Conservation (phyloP, 805 yeast species). For the Suhomyces emberorum region DNA sequence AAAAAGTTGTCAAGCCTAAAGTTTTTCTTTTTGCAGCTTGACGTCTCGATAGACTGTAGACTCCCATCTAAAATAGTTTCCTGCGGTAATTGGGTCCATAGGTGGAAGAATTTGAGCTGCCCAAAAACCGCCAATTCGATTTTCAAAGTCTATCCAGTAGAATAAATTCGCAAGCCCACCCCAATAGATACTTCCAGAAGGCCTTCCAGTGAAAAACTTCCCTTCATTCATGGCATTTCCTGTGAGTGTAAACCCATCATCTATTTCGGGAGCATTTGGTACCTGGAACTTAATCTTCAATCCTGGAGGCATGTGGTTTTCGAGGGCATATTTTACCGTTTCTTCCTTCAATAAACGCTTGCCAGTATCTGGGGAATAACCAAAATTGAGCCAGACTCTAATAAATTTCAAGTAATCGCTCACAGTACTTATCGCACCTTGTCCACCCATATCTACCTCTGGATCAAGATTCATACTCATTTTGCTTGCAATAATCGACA, state of each 20-base stretch:
- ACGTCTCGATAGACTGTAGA: background rate
- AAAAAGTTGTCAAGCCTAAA: background rate
- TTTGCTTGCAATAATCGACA: background rate
- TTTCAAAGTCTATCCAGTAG: constrained; percentile 40
- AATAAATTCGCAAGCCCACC: constrained; percentile 38
- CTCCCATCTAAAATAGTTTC: background rate
- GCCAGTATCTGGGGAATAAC: constrained; percentile 38
- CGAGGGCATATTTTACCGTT: constrained; percentile 29
- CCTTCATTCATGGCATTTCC: constrained; percentile 29
- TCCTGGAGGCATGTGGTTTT: constrained; percentile 29
- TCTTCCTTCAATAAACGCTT: constrained; percentile 18
- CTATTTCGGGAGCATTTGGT: background rate
- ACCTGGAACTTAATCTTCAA: background rate
- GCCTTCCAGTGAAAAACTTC: constrained; percentile 32
- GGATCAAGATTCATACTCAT: constrained; percentile 8
- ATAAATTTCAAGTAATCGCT: constrained; percentile 38
- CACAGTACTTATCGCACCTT: constrained; percentile 37
- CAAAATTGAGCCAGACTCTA: constrained; percentile 39
- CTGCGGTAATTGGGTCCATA: constrained; percentile 16
- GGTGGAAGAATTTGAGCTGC: constrained; percentile 37
- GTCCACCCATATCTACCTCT: constrained; percentile 42
- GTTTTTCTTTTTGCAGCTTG: background rate
- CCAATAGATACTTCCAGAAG: constrained; percentile 36
- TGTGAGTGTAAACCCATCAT: constrained; percentile 34
- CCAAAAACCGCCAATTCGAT: constrained; percentile 38